Percentiles rank a stretch among this genome's conserved stretches.
Conservation (phyloP, 345 rosid species). For the Aurinia saxatilis region DNA sequence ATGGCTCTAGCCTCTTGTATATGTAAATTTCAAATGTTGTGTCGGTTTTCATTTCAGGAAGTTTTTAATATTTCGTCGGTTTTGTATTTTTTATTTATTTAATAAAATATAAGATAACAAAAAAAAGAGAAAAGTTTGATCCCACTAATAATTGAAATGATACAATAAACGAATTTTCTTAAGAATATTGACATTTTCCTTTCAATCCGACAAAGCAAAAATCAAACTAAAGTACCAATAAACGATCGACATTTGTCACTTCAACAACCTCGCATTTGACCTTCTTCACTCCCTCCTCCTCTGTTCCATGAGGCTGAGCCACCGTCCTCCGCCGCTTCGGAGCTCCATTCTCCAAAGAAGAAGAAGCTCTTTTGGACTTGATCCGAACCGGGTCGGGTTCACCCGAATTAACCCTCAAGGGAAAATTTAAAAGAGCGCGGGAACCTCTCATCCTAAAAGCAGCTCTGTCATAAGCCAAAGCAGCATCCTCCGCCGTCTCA, state of each 20-base stretch:
- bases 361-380: slow-evolving; percentile 64
- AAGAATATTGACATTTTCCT: background rate
- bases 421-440: slow-evolving; percentile 82
- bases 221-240: slow-evolving; percentile 24
- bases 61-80: no score
- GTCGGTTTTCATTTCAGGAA: no score
- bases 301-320: slow-evolving; percentile 23
- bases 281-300: background rate
- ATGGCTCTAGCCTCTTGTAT: no score
- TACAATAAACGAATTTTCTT: slow-evolving; percentile 11
- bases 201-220: slow-evolving; percentile 3
- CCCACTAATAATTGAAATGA: background rate
- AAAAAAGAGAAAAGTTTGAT: background rate
- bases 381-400: slow-evolving; percentile 95
- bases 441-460: slow-evolving; percentile 98
- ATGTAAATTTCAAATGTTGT: no score
- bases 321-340: slow-evolving; percentile 58
- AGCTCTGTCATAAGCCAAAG: slow-evolving; percentile 89
- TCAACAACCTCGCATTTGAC: slow-evolving; percentile 33
- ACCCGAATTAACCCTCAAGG: slow-evolving; percentile 79
- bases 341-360: slow-evolving; percentile 39
- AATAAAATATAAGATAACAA: no score
- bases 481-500: slow-evolving; percentile 98
- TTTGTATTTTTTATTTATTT: no score
- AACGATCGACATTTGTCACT: slow-evolving; percentile 30